Conservation (phyloP, 345 rosid species). For the Angophora floribunda region DNA sequence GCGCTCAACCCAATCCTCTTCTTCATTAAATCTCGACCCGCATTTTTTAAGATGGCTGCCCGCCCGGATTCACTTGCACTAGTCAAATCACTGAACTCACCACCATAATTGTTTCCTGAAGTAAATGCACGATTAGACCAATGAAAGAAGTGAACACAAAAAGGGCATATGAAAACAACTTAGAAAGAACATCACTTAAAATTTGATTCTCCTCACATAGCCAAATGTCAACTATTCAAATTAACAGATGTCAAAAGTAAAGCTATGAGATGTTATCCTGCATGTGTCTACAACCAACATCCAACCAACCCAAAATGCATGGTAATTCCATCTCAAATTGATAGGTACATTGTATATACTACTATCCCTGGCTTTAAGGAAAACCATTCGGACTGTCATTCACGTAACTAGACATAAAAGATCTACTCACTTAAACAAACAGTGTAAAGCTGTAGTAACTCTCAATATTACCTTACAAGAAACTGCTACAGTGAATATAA, state of each 20-base stretch:
- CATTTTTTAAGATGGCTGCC: slow-evolving; percentile 27
- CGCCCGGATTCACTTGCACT: slow-evolving; percentile 34
- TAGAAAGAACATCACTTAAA: neutral
- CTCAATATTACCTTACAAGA: neutral
- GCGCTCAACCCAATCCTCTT: slow-evolving; percentile 48
- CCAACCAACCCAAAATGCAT: neutral
- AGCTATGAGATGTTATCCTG: neutral
- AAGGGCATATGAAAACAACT: neutral
- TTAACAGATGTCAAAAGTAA: neutral
- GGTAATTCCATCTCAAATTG: neutral
- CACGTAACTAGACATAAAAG: neutral
- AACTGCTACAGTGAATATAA: neutral
- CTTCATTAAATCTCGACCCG: slow-evolving; percentile 29
- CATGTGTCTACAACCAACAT: neutral
- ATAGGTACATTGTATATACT: neutral
- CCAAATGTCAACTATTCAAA: neutral
- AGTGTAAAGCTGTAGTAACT: neutral
- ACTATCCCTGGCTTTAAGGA: neutral
- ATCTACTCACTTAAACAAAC: neutral
- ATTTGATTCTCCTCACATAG: neutral
- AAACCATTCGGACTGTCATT: neutral
- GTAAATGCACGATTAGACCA: neutral
- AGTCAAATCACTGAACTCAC: slow-evolving; percentile 44
- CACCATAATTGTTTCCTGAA: slow-evolving; percentile 57
- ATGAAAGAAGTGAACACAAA: neutral